These are phyloP conservation scores for Russula olivacea DNA, from an alignment of 768 basidiomycete species.

Conservation along the genomic window DNA sequence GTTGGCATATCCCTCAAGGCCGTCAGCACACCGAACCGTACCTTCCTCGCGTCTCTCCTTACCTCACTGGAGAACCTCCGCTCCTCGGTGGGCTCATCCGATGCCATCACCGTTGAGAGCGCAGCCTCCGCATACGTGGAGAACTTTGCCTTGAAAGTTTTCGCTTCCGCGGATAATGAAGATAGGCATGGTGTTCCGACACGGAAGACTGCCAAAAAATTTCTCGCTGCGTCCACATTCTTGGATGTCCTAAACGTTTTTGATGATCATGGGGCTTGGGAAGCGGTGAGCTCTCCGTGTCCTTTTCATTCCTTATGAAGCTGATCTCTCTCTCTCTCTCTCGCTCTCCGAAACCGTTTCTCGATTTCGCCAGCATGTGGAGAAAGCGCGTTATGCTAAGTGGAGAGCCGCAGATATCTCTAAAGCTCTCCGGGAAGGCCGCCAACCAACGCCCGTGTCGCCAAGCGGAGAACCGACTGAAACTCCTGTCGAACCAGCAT, in stretches of 20 bases:
- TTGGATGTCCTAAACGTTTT: slow-evolving; percentile 83
- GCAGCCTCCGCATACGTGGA: slow-evolving; percentile 88
- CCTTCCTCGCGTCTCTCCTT: slow-evolving; percentile 68
- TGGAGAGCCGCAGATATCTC: slow-evolving; percentile 98
- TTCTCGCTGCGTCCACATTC: slow-evolving; percentile 91
- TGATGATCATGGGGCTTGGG: slow-evolving; percentile 26
- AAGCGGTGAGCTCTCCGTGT: slow-evolving; percentile 15
- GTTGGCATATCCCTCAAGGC: slow-evolving; percentile 71
- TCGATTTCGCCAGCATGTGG: slow-evolving; percentile 56
- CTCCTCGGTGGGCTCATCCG: slow-evolving; percentile 60
- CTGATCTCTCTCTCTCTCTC: background rate
- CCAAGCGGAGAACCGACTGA: slow-evolving; percentile 41
- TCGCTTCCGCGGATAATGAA: slow-evolving; percentile 83
- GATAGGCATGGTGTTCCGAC: slow-evolving; percentile 74
- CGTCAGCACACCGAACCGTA: slow-evolving; percentile 56
- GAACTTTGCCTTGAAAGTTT: slow-evolving; percentile 92
- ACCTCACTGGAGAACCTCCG: slow-evolving; percentile 79
- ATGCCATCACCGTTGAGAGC: slow-evolving; percentile 76
- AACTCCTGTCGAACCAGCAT: slow-evolving; percentile 25
- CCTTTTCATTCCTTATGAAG: background rate
- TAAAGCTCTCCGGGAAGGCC: slow-evolving; percentile 91
- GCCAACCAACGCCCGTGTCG: slow-evolving; percentile 74
- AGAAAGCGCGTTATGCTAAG: slow-evolving; percentile 89
- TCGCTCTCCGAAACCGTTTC: background rate
- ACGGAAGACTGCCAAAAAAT: slow-evolving; percentile 90